phyloP scores from a whole-genome alignment of 2,329 filamentous ascomycete genomes.

The Trichoderma breve region DNA sequence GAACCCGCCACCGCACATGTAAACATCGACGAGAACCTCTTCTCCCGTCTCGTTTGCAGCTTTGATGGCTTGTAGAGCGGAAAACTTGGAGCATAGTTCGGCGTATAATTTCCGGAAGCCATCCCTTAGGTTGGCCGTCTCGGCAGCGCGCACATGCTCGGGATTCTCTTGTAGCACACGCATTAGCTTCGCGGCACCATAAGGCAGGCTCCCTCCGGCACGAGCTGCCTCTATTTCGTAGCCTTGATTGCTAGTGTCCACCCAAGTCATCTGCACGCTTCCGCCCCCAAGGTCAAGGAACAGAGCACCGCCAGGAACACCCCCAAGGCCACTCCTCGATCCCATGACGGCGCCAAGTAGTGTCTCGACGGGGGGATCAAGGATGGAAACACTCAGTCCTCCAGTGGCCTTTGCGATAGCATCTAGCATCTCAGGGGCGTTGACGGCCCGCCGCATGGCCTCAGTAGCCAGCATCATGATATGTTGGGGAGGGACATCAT shows the following conservation, averaged over 20 bases:
- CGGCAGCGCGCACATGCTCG: conserved; percentile 41
- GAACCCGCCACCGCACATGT: conserved; percentile 87
- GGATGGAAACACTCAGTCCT: conserved; percentile 67
- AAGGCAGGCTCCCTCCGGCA: conserved; percentile 58
- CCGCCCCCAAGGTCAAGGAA: conserved; percentile 85
- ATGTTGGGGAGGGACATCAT: conserved; percentile 62
- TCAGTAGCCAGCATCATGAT: conserved; percentile 82
- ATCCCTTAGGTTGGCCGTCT: conserved; percentile 53
- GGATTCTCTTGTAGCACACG: conserved; percentile 45
- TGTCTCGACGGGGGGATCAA: conserved; percentile 79
- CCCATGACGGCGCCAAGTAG: conserved; percentile 75
- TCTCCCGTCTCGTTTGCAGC: conserved; percentile 36
- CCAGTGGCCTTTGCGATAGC: conserved; percentile 60
- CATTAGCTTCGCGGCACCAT: conserved; percentile 58
- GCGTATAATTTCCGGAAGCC: conserved; percentile 61
- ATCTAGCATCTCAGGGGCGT: conserved; percentile 65
- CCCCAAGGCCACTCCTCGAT: conserved; percentile 69
- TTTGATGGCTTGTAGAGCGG: conserved; percentile 44
- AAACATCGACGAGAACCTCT: conserved; percentile 61
- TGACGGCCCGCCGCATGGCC: conserved; percentile 77
- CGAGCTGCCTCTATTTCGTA: conserved; percentile 55
- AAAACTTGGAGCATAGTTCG: conserved; percentile 48
- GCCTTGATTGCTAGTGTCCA: conserved; percentile 46
- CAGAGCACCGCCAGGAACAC: conserved; percentile 62
- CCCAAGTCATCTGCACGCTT: conserved; percentile 64